Base-by-base conservation (phyloP, 2,329 filamentous ascomycete species). In the Claviceps sorghi region DNA sequence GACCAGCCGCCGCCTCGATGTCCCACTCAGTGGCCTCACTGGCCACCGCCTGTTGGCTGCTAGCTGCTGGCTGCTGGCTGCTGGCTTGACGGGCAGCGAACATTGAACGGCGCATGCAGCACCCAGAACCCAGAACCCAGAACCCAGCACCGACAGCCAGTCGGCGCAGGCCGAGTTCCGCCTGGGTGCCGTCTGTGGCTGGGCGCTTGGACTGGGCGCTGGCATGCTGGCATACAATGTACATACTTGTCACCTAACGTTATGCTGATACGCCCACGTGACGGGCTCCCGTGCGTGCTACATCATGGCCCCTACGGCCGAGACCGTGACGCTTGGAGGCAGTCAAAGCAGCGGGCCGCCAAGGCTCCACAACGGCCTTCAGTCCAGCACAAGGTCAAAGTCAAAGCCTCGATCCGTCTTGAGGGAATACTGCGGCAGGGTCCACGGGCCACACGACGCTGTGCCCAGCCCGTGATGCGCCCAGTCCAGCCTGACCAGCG, bases 401-500 rank as follows among this genome's bases (percentile, higher is more conserved):
- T 72, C 66, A 57, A 72, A 75, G 54, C 70, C 67, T 46, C 60
- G 60, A 53, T 66, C 63, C 29, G 66, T 67, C 58, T 61, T 61
- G 17, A 78, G 64, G 56, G 69, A 67, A 59, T 78, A 76, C 61
- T 72, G 51, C 4, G 69, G 68, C 63, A 77, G 54, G 21, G 75
- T 78, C 52, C 72, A 73, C 0, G 79, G 79, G 26, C 80, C 80
- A 63, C 80, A 84, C 49, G 75, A 79, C 7, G 74, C 80, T 10
- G 77, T 82, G 0, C 80, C 80, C 34, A 84, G 58, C 0, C 80
- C 81, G 60, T 83, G 79, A 63, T 84, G 79, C 56, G 67, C 70
- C 68, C 74, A 79, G 64, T 84, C 80, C 53, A 84, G 59, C 52
- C 78, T 68, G 2, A 84, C 67, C 32, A 82, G 63, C 40, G 77